Evolutionary conservation across 805 yeast species (phyloP).

Genomic region (Kockiozyma suomiensis): DNA sequence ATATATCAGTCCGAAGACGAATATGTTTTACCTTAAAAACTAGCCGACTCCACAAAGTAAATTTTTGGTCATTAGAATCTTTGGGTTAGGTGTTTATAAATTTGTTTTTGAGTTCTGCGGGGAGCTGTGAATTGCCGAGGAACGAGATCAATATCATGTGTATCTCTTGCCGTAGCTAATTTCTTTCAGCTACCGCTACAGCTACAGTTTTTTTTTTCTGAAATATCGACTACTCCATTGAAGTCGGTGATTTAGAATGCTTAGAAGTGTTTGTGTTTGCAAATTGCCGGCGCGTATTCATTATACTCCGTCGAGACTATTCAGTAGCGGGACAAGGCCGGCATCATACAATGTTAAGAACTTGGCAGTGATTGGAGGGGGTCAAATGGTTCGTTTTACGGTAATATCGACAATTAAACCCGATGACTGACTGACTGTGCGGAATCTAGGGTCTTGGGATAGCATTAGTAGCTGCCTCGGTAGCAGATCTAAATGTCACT

Average conservation of each 20-base stretch:
- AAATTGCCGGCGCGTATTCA: not conserved
- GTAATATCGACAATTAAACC: not conserved
- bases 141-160: not conserved
- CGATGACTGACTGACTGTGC: not conserved
- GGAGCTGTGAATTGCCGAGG: not conserved
- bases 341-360: conserved; percentile 28
- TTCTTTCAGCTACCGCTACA: too few species aligned
- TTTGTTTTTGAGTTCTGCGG: not conserved
- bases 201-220: too few species aligned
- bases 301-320: not conserved
- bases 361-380: conserved; percentile 48
- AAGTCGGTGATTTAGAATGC: too few species aligned
- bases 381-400: conserved; percentile 45
- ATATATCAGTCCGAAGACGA: too few species aligned
- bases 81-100: not conserved
- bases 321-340: not conserved
- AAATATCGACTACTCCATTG: too few species aligned
- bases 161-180: too few species aligned
- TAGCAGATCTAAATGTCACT: conserved; percentile 44
- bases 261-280: too few species aligned
- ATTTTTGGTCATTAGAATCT: too few species aligned
- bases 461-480: conserved; percentile 48
- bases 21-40: too few species aligned
- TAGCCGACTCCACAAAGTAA: too few species aligned
- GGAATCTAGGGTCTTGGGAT: conserved; percentile 46